Evolutionary conservation across 78 protist species (phyloP), one percentile per base, ranked within the genome.

Genomic region (Planoprotostelium fungivorum): DNA sequence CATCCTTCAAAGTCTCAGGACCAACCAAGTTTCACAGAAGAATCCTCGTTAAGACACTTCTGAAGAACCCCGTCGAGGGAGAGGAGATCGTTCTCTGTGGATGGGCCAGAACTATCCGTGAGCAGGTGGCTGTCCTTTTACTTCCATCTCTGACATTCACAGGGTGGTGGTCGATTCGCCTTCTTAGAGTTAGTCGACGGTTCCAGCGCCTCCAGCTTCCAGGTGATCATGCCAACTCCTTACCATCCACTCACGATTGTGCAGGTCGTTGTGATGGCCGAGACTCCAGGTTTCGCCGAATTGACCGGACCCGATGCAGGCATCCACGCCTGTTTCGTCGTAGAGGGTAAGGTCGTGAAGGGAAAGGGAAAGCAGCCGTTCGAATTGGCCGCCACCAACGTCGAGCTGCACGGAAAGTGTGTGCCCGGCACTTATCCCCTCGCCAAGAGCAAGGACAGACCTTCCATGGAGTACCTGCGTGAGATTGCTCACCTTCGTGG

Each of bases 381-480:
- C 10, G 88, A 87, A 38, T 5, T 87, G 37, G 31, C 29, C 23
- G 39, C 84, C 38, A 37, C 39, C 36, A 16, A 1, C 35, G 29
- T 87, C 10, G 84, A 38, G 34, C 29, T 88, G 34, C 35, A 63
- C 63, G 84, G 84, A 29, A 84, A 35, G 86, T 63, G 84, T 84
- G 35, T 1, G 29, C 84, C 9, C 35, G 34, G 63, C n/a, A 29
- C 34, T 1, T 95, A 93, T 83, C 98, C 98, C 36, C 94, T 96
- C 84, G 94, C 91, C 86, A 94, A 94, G 93, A 94, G 92, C 92
- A 34, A 87, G 36, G 93, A 91, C 95, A 35, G 93, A 35, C 88
- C 73, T 88, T 34, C 97, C n/a, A 86, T 91, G 25, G 99, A 97
- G 85, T 96, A 93, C 87, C 96, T 97, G 29, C 94, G 99, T 88